A percentile compares a stretch with the other conserved stretches of the same genome.
Conservation (phyloP, 148 eudicot genomes). For the Rhododendron mucronatum region DNA sequence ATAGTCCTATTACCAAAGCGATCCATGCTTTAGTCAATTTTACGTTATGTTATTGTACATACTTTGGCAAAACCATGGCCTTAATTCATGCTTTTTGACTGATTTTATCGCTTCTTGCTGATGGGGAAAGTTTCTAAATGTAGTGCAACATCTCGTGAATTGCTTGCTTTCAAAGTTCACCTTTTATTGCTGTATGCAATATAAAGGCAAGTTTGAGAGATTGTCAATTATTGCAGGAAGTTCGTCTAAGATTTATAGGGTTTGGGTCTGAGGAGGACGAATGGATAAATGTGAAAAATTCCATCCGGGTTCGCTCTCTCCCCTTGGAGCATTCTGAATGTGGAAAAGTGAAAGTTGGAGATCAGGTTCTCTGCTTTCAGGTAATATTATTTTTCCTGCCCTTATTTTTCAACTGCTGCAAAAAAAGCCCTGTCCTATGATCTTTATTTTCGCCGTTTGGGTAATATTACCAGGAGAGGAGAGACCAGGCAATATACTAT, state of each 20-base stretch:
- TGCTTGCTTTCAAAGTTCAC: background rate
- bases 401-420: background rate
- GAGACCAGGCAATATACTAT: slow-evolving; percentile 64
- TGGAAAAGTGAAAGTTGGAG: slow-evolving; percentile 56
- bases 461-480: slow-evolving; percentile 50
- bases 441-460: background rate
- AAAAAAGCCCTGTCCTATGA: background rate
- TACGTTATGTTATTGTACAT: background rate
- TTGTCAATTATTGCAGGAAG: slow-evolving; percentile 54
- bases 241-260: slow-evolving; percentile 73
- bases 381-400: slow-evolving; percentile 25
- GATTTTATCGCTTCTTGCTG: background rate
- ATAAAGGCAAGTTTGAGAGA: background rate
- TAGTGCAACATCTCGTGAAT: background rate
- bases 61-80: background rate
- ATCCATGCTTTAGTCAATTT: background rate
- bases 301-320: slow-evolving; percentile 69
- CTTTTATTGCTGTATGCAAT: background rate
- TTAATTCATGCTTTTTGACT: background rate
- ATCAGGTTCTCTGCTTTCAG: slow-evolving; percentile 81
- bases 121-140: background rate
- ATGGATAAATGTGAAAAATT: slow-evolving; percentile 64
- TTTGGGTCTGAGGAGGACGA: slow-evolving; percentile 87
- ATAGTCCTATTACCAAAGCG: background rate
- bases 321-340: slow-evolving; percentile 81